These are phyloP conservation scores for Ogataea parapolymorpha DNA, from an alignment of 805 yeast genomes.

Conservation along the genomic window DNA sequence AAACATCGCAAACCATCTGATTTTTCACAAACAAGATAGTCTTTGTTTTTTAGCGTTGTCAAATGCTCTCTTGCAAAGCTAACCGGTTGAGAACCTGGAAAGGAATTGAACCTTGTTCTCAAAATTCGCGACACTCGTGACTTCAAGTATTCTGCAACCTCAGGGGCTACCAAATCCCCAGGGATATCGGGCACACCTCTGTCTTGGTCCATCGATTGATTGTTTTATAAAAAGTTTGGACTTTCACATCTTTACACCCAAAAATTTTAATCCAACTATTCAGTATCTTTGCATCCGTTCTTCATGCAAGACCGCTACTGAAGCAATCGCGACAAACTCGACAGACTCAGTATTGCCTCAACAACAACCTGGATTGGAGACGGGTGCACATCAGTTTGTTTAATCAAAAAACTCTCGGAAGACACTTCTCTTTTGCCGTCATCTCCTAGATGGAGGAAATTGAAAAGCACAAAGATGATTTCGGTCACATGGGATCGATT, in stretches of 20 bases:
- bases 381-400: no score
- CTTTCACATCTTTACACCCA: background rate
- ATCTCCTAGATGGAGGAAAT: no score
- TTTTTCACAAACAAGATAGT: slow-evolving; percentile 94
- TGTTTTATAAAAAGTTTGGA: slow-evolving; percentile 1
- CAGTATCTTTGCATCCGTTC: no score
- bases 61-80: slow-evolving; percentile 80
- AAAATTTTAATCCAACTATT: background rate
- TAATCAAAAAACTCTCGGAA: no score
- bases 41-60: slow-evolving; percentile 60
- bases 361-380: no score
- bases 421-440: no score
- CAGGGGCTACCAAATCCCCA: slow-evolving; percentile 73
- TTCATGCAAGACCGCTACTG: background rate
- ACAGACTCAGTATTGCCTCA: no score
- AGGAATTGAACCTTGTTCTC: slow-evolving; percentile 50
- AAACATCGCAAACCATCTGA: slow-evolving; percentile 90
- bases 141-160: slow-evolving; percentile 64
- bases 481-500: no score
- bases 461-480: no score
- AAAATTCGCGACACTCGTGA: slow-evolving; percentile 63
- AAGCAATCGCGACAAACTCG: background rate
- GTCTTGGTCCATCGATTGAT: slow-evolving; percentile 20
- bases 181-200: slow-evolving; percentile 80
- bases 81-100: slow-evolving; percentile 96